Evolutionary conservation across 2,329 filamentous ascomycete genomes (phyloP), one percentile per base, ranked within the genome.

Genomic region (Fonsecaea multimorphosa): DNA sequence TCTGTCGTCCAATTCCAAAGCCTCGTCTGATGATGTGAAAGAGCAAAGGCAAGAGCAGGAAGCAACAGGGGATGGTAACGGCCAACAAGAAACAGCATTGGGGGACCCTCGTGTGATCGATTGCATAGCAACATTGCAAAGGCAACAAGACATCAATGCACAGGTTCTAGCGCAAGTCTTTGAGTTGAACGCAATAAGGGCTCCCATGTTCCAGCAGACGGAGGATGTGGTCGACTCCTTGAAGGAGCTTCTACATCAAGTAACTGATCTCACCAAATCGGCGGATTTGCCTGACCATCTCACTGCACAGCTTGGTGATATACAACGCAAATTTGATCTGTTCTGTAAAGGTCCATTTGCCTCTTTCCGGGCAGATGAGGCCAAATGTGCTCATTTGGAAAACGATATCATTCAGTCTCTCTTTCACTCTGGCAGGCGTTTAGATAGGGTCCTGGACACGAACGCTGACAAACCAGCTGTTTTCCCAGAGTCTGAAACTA

Each of bases 371-470:
- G 44, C 51, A 11, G 32, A 61, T 2, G 24, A 49, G 32, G 31
- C 49, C 9, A 19, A 19, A 38, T 57, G 54, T 38, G 51, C 24
- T 36, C 22, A 32, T 14, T 24, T 51, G n/a, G 62, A 64, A 38
- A 19, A 55, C 34, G 38, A 52, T 29, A 61, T 60, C 16, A 56
- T 65, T n/a, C 63, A 65, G 22, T 53, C 55, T 19, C 56, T 64
- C 1, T 54, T 38, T 29, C 46, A 51, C 24, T 58, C 55, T 29
- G 46, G 49, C 36, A 55, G 44, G 12, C 49, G 29, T 46, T n/a
- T 64, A 52, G 61, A 64, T 34, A 19, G 22, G 12, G n/a, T 61
- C 31, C 32, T 62, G 4, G 3, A 32, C 8, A n/a, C 31, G 14
- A 54, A 54, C n/a, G 14, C 52, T 12, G 14, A 14, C 12, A 27